Conservation (phyloP, 345 rosid genomes). For the Dipteronia sinensis region DNA sequence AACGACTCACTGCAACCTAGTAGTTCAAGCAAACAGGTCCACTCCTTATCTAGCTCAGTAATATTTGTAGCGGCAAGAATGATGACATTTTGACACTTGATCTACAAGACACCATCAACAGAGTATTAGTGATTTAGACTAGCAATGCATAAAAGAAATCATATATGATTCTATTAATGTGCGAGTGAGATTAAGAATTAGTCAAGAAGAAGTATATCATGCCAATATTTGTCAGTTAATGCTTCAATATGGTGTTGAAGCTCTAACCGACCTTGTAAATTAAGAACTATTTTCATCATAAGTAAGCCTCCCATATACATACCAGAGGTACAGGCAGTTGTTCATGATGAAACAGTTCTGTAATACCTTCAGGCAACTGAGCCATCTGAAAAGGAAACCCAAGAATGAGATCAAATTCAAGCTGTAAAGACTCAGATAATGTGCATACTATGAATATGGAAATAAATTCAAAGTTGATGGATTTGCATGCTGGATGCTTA, state of each 20-base stretch:
- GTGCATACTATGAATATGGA: neutral
- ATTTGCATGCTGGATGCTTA: neutral
- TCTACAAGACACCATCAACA: slow-evolving; percentile 43
- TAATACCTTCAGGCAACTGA: slow-evolving; percentile 91
- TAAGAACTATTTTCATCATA: neutral
- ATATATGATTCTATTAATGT: neutral
- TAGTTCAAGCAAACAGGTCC: slow-evolving; percentile 78
- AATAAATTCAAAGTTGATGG: slow-evolving; percentile 2
- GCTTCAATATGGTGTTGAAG: neutral
- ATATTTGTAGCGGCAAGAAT: slow-evolving; percentile 74
- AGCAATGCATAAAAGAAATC: neutral
- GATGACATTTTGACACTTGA: slow-evolving; percentile 80
- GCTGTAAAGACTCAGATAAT: neutral
- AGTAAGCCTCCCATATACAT: slow-evolving; percentile 31
- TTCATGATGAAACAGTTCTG: slow-evolving; percentile 89
- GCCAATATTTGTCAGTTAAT: neutral
- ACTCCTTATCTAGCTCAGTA: slow-evolving; percentile 73
- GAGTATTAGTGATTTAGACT: neutral
- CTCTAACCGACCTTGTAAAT: neutral
- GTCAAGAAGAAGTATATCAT: neutral
- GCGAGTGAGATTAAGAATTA: neutral
- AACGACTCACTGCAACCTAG: slow-evolving; percentile 50
- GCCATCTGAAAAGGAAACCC: slow-evolving; percentile 71
- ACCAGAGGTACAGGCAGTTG: slow-evolving; percentile 88
- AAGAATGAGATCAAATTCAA: slow-evolving; percentile 26